phyloP scores from a whole-genome alignment of 202 grass and related monocot species.

The Setaria viridis region DNA sequence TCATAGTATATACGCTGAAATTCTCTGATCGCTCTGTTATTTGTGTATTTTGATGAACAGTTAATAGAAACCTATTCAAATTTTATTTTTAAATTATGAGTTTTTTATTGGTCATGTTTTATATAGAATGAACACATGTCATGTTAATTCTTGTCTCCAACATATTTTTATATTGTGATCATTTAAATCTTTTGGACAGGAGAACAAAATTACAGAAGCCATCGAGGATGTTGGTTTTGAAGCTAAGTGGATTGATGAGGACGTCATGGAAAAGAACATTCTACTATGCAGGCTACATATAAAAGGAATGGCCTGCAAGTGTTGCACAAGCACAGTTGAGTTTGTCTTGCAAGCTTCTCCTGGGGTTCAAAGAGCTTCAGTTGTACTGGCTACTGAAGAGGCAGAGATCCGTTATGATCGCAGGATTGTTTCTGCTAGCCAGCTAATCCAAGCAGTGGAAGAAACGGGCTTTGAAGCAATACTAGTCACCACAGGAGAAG shows the following conservation, averaged over 20 bases:
- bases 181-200: constrained; percentile 59
- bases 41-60: background rate
- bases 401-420: constrained; percentile 77
- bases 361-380: constrained; percentile 81
- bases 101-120: background rate
- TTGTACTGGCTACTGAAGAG: constrained; percentile 92
- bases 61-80: background rate
- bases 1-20: background rate
- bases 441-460: constrained; percentile 66
- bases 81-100: background rate
- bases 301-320: constrained; percentile 86
- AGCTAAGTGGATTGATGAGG: constrained; percentile 74
- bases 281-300: constrained; percentile 78
- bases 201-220: constrained; percentile 80
- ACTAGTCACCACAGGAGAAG: constrained; percentile 81
- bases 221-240: constrained; percentile 88
- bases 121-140: background rate
- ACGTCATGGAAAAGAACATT: constrained; percentile 68
- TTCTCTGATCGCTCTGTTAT: background rate
- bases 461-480: constrained; percentile 78
- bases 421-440: constrained; percentile 56
- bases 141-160: background rate
- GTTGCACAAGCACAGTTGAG: constrained; percentile 68
- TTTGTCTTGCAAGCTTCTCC: constrained; percentile 69
- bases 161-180: constrained; percentile 31